A percentile compares a stretch with the other conserved stretches of the same genome.
Evolutionary conservation across 148 eudicot species (phyloP).

Genomic region (Hydrangea macrophylla): DNA sequence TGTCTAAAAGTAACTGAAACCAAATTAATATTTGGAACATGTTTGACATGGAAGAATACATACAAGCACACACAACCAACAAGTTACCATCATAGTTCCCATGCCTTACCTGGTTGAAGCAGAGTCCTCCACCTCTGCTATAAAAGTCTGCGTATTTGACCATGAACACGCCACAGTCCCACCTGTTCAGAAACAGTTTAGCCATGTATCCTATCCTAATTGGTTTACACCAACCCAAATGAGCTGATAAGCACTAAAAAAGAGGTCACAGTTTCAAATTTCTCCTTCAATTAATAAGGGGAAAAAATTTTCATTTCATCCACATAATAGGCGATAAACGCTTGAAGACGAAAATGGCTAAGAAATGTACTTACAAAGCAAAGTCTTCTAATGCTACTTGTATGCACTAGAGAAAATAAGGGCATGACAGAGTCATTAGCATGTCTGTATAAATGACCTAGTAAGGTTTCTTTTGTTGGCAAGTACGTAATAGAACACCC

Average conservation of each 20-base stretch:
- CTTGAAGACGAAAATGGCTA: not conserved
- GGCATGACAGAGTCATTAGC: too few species aligned
- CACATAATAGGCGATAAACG: not conserved
- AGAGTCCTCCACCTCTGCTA: constrained; percentile 83
- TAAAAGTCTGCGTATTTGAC: constrained; percentile 90
- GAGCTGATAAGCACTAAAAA: not conserved
- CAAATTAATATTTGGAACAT: not conserved
- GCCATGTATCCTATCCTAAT: constrained; percentile 5
- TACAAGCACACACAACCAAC: not conserved
- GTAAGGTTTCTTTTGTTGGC: too few species aligned
- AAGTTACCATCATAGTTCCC: not conserved
- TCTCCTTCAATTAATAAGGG: not conserved
- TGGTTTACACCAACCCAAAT: not conserved
- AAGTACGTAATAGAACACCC: too few species aligned
- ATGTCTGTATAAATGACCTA: too few species aligned
- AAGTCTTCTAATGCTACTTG: too few species aligned
- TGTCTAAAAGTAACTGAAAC: not conserved
- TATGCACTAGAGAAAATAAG: too few species aligned
- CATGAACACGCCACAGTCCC: constrained; percentile 97
- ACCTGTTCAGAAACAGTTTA: constrained; percentile 45
- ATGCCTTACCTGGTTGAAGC: constrained; percentile 70
- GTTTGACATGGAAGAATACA: not conserved
- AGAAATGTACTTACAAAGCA: too few species aligned
- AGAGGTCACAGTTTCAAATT: not conserved
- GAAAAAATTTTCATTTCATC: not conserved